A percentile compares a stretch with the other conserved stretches of the same genome.
Conservation (phyloP, 345 rosid genomes). For the Salix suchowensis region DNA sequence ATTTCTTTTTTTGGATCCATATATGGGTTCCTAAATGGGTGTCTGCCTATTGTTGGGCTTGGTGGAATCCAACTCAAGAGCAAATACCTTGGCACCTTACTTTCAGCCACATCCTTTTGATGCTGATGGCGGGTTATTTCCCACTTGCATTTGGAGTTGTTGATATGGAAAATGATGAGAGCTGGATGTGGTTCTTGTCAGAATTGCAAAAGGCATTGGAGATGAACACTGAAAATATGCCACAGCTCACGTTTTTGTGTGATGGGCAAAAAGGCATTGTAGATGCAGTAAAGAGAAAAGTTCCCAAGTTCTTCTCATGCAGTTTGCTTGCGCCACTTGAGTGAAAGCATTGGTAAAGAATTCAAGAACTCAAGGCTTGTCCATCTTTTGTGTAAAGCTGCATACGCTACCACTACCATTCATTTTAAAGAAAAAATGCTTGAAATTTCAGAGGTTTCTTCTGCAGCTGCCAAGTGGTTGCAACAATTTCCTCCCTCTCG, state of each 20-base stretch:
- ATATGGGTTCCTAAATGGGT: slow-evolving; percentile 50
- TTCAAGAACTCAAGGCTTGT: slow-evolving; percentile 50
- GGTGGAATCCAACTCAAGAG: slow-evolving; percentile 47
- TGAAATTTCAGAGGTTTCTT: slow-evolving; percentile 42
- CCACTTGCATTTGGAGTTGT: slow-evolving; percentile 58
- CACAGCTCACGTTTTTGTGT: slow-evolving; percentile 36
- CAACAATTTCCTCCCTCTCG: slow-evolving; percentile 39
- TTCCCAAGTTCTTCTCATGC: slow-evolving; percentile 40
- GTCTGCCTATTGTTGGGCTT: slow-evolving; percentile 44
- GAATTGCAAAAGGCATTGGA: slow-evolving; percentile 47
- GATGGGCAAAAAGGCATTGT: slow-evolving; percentile 35
- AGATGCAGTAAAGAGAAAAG: slow-evolving; percentile 36
- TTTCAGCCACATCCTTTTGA: slow-evolving; percentile 53
- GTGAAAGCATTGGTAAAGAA: slow-evolving; percentile 44
- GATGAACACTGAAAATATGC: slow-evolving; percentile 33
- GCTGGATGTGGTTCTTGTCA: slow-evolving; percentile 56
- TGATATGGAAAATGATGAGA: slow-evolving; percentile 46
- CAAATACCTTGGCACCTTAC: slow-evolving; percentile 55
- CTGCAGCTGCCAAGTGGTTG: slow-evolving; percentile 48
- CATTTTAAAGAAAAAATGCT: slow-evolving; percentile 45
- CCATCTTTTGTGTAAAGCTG: slow-evolving; percentile 57
- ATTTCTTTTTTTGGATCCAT: slow-evolving; percentile 40
- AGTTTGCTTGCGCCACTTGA: slow-evolving; percentile 38
- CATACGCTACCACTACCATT: slow-evolving; percentile 37
- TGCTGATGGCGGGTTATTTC: slow-evolving; percentile 51